These are phyloP conservation scores for Xylaria sp. DNA, from an alignment of 2,329 filamentous ascomycete genomes.

Conservation along the genomic window DNA sequence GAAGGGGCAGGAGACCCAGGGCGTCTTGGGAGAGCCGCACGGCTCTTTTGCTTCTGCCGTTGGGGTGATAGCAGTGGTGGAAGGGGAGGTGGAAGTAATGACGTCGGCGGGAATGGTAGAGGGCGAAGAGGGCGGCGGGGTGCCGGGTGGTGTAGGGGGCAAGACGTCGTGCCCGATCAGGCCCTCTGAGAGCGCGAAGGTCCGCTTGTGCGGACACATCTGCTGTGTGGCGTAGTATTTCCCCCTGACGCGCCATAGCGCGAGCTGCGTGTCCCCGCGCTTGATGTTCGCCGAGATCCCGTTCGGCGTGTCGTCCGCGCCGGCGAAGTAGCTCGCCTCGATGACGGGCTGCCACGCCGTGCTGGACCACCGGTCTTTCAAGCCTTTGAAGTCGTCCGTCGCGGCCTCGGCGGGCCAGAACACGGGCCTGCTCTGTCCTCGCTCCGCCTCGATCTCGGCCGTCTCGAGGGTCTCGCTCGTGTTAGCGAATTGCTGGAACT, in stretches of 20 bases:
- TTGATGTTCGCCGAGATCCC: conserved; percentile 83
- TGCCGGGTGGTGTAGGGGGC: conserved; percentile 49
- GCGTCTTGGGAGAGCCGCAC: conserved; percentile 47
- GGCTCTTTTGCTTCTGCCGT: conserved; percentile 34
- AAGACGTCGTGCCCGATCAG: conserved; percentile 75
- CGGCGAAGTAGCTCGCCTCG: conserved; percentile 74
- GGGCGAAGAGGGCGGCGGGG: conserved; percentile 39
- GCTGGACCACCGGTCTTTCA: conserved; percentile 69
- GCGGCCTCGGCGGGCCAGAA: conserved; percentile 77
- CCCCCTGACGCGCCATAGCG: conserved; percentile 84
- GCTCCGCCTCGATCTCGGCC: conserved; percentile 77
- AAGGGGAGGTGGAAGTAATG: conserved; percentile 46
- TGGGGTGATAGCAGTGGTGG: conserved; percentile 44
- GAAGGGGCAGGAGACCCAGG: conserved; percentile 89
- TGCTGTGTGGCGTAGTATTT: conserved; percentile 88
- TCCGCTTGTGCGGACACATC: conserved; percentile 94
- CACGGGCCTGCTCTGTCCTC: conserved; percentile 77
- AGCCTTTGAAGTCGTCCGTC: conserved; percentile 77
- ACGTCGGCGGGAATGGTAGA: conserved; percentile 46
- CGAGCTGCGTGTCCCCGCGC: conserved; percentile 88
- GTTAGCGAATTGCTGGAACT: conserved; percentile 88
- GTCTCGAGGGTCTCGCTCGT: conserved; percentile 75
- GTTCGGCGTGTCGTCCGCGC: conserved; percentile 71
- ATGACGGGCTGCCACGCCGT: conserved; percentile 85
- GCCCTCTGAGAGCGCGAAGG: conserved; percentile 89